Conservation (phyloP, 2,329 filamentous ascomycete species). For the Graphium sp. region DNA sequence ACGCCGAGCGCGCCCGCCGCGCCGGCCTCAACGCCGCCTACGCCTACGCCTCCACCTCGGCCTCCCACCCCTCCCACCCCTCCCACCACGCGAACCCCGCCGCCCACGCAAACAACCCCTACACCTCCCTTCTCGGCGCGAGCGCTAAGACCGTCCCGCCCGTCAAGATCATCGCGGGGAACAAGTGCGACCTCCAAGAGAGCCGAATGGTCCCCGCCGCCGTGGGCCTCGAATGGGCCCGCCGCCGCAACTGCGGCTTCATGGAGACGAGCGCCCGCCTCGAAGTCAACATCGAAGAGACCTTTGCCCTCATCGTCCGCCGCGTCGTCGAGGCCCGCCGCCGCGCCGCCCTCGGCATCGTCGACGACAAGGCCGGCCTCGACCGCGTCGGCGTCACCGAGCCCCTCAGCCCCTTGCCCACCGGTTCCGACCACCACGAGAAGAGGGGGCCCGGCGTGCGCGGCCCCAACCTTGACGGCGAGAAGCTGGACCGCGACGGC, state of each 20-base stretch:
- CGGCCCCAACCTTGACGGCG: slow-evolving; percentile 23
- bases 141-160: slow-evolving; percentile 43
- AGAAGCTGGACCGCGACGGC: slow-evolving; percentile 18
- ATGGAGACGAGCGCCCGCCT: slow-evolving; percentile 79
- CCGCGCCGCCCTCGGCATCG: slow-evolving; percentile 27
- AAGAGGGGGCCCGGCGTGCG: slow-evolving; percentile 28
- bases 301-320: slow-evolving; percentile 55
- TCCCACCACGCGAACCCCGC: slow-evolving; percentile 4
- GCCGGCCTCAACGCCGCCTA: slow-evolving; percentile 18
- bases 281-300: slow-evolving; percentile 82
- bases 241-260: slow-evolving; percentile 58
- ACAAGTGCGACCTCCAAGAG: slow-evolving; percentile 70
- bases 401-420: slow-evolving; percentile 35
- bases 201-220: slow-evolving; percentile 52
- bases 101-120: slow-evolving; percentile 10
- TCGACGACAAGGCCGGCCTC: slow-evolving; percentile 20
- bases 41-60: too few relatives aligned
- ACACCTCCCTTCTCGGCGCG: slow-evolving; percentile 13
- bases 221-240: slow-evolving; percentile 61
- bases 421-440: slow-evolving; percentile 16
- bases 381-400: slow-evolving; percentile 38
- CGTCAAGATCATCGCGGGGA: slow-evolving; percentile 70
- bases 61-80: too few relatives aligned
- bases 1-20: slow-evolving; percentile 32
- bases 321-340: slow-evolving; percentile 41